phyloP scores from a whole-genome alignment of 1,284 basidiomycete genomes.

The Irpex rosettiformis region DNA sequence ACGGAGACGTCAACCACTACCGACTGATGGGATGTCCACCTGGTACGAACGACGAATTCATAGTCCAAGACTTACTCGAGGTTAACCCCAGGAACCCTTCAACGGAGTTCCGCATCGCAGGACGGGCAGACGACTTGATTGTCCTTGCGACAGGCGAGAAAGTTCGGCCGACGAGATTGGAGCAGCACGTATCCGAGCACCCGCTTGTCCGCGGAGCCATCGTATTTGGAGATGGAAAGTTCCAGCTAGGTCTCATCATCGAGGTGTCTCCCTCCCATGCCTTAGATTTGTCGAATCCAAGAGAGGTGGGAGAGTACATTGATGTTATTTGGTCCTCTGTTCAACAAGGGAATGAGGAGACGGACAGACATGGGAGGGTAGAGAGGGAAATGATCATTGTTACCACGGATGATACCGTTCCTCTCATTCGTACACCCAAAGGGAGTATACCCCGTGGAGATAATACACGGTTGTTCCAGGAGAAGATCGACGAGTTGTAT shows the following conservation, averaged over 20 bases:
- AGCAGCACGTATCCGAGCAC: conserved; percentile 7
- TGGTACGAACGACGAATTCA: conserved; percentile 29
- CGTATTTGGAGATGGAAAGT: conserved; percentile 33
- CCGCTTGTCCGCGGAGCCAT: conserved; percentile 30
- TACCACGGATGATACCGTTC: conserved; percentile 16
- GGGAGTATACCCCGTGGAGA: conserved; percentile 22
- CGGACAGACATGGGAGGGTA: conserved; percentile 29
- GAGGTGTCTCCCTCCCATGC: conserved; percentile 21
- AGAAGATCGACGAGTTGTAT: conserved; percentile 26
- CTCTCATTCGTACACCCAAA: conserved; percentile 29
- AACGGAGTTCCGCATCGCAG: conserved; percentile 22
- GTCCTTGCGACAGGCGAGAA: conserved; percentile 46
- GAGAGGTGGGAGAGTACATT: conserved; percentile 9
- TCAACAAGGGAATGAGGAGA: conserved; percentile 30
- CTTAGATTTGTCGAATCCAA: conserved; percentile 1
- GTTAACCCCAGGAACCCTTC: conserved; percentile 25
- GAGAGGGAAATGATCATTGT: conserved; percentile 25
- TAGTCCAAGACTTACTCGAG: conserved; percentile 35
- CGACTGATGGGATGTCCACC: conserved; percentile 29
- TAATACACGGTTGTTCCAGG: conserved; percentile 23
- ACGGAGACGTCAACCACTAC: conserved; percentile 23
- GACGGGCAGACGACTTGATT: conserved; percentile 43
- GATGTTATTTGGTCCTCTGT: conserved; percentile 22
- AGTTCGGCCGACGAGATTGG: conserved; percentile 21
- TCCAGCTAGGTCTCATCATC: conserved; percentile 33